Evolutionary conservation across 75 land plant genomes (phyloP).

Genomic region (Pinus taeda): DNA sequence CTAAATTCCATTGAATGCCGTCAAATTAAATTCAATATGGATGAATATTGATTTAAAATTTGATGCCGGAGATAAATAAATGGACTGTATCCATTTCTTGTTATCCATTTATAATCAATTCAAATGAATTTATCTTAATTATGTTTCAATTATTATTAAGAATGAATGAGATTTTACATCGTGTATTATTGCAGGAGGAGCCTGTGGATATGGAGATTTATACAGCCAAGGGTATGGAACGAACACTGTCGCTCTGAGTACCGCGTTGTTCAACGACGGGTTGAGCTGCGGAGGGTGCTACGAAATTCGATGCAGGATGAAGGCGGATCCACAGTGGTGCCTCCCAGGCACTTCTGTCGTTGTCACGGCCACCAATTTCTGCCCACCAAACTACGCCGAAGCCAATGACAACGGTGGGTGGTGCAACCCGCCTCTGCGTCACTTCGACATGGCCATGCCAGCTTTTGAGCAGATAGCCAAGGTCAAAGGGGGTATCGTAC

Average conservation of each 20-base stretch:
- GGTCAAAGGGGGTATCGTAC: constrained; percentile 67
- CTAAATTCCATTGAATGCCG: too few relatives aligned
- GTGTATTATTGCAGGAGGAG: constrained; percentile 29
- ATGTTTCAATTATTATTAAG: too few relatives aligned
- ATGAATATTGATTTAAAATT: too few relatives aligned
- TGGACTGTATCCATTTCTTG: too few relatives aligned
- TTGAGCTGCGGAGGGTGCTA: constrained; percentile 69
- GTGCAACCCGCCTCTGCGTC: constrained; percentile 50
- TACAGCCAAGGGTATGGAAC: constrained; percentile 66
- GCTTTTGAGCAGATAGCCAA: constrained; percentile 44
- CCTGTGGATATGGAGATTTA: constrained; percentile 45
- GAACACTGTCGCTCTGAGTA: constrained; percentile 63
- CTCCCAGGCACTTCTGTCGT: constrained; percentile 44
- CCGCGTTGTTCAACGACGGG: constrained; percentile 55
- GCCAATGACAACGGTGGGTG: constrained; percentile 61
- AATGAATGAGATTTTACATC: too few relatives aligned
- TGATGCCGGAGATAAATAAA: too few relatives aligned
- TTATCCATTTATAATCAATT: too few relatives aligned
- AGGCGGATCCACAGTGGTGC: constrained; percentile 41
- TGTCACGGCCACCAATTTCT: constrained; percentile 81
- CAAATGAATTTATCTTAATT: too few relatives aligned
- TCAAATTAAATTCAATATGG: too few relatives aligned
- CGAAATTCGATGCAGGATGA: constrained; percentile 51
- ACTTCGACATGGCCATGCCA: constrained; percentile 58
- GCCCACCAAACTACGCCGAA: constrained; percentile 65